Conservation (phyloP, 2,329 filamentous ascomycete genomes). For the Sporothrix curviconia region DNA sequence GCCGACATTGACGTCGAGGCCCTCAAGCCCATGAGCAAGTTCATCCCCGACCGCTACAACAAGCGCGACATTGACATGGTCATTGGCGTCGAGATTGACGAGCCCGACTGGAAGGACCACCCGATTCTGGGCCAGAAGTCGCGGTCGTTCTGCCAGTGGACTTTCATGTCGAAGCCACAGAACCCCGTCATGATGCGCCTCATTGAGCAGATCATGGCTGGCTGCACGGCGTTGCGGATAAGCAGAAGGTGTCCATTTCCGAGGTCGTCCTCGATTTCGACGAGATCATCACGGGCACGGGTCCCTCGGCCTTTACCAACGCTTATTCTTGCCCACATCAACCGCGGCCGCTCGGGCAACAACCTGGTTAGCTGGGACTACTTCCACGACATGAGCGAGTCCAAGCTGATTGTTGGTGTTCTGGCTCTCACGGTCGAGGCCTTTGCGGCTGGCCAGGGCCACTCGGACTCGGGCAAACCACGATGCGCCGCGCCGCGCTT, state of each 20-base stretch:
- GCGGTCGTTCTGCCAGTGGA: slow-evolving; percentile 69
- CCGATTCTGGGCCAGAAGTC: slow-evolving; percentile 62
- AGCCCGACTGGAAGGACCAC: slow-evolving; percentile 58
- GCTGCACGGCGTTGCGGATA: slow-evolving; percentile 52
- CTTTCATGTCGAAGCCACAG: slow-evolving; percentile 62
- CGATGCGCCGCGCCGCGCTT: slow-evolving; percentile 55
- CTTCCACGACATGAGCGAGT: slow-evolving; percentile 62
- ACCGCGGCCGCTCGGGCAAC: slow-evolving; percentile 31
- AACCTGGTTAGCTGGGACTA: slow-evolving; percentile 52
- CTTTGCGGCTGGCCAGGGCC: slow-evolving; percentile 66
- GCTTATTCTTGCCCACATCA: slow-evolving; percentile 62
- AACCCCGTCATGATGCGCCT: slow-evolving; percentile 62
- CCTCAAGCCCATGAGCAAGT: slow-evolving; percentile 36
- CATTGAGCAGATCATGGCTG: slow-evolving; percentile 62
- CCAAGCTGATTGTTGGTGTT: slow-evolving; percentile 56
- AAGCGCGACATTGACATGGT: slow-evolving; percentile 64
- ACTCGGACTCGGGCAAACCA: slow-evolving; percentile 68
- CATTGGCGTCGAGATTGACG: slow-evolving; percentile 64
- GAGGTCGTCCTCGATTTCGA: slow-evolving; percentile 64
- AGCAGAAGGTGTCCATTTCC: slow-evolving; percentile 52
- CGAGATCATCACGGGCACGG: slow-evolving; percentile 66
- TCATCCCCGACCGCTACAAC: slow-evolving; percentile 57
- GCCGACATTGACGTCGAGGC: slow-evolving; percentile 40
- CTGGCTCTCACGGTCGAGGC: slow-evolving; percentile 65
- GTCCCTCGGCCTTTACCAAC: slow-evolving; percentile 61